Conservation (phyloP, 1,284 basidiomycete species). For the Phenoliferia sp. region DNA sequence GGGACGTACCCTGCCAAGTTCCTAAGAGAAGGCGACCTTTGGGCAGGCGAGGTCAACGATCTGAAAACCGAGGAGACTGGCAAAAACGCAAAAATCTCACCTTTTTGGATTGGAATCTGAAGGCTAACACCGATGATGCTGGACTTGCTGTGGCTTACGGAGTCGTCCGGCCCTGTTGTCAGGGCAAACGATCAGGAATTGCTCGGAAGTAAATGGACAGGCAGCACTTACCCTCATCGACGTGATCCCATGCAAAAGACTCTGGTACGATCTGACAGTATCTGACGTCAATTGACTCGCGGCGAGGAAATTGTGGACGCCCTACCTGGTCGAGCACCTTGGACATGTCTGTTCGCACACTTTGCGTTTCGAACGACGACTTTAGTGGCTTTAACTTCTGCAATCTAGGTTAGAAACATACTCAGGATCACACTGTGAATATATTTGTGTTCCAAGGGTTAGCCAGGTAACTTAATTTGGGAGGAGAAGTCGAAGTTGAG, state of each 20-base stretch:
- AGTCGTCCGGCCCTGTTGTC: slow-evolving; percentile 35
- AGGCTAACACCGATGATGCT: slow-evolving; percentile 41
- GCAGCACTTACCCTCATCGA: slow-evolving; percentile 36
- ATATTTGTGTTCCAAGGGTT: background rate
- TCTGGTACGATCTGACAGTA: slow-evolving; percentile 37
- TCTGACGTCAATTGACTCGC: background rate
- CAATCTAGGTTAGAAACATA: background rate
- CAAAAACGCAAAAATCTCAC: slow-evolving; percentile 3
- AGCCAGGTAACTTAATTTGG: background rate
- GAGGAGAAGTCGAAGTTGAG: background rate
- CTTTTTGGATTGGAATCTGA: slow-evolving; percentile 42
- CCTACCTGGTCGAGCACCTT: slow-evolving; percentile 39
- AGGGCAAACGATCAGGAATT: background rate
- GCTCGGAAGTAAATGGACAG: too few relatives aligned
- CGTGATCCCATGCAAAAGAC: slow-evolving; percentile 42
- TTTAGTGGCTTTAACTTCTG: background rate
- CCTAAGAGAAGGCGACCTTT: background rate
- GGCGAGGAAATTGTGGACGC: background rate
- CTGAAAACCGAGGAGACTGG: background rate
- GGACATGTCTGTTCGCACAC: slow-evolving; percentile 43
- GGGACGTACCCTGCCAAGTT: slow-evolving; percentile 22
- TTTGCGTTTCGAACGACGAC: background rate
- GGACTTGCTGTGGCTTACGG: slow-evolving; percentile 42
- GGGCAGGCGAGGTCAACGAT: background rate
- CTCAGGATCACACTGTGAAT: slow-evolving; percentile 40